Conservation (phyloP, 345 rosid genomes). For the Leavenworthia alabamica region DNA sequence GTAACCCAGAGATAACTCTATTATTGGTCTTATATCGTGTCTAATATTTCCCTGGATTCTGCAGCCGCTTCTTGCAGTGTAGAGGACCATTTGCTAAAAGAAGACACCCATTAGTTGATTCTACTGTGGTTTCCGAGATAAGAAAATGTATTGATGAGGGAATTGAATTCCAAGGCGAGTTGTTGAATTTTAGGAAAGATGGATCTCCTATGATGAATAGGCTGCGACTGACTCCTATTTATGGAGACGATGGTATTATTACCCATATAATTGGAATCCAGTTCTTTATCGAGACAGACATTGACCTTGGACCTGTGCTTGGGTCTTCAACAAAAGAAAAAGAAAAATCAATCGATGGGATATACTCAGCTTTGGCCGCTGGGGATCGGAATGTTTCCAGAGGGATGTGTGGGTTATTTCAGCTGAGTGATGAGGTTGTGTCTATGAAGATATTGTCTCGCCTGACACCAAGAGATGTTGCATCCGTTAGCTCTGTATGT, state of each 20-base stretch:
- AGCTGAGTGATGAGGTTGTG: constrained; percentile 72
- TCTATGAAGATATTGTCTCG: constrained; percentile 66
- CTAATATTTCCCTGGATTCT: not conserved
- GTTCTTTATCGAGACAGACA: constrained; percentile 68
- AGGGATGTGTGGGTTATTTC: constrained; percentile 61
- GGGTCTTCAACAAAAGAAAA: constrained; percentile 59
- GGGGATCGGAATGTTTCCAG: constrained; percentile 55
- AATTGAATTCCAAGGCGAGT: constrained; percentile 75
- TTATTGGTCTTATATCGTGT: constrained; percentile 20
- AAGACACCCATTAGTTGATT: constrained; percentile 80
- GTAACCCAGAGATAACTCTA: not conserved
- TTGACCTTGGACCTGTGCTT: constrained; percentile 70
- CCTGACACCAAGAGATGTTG: constrained; percentile 77
- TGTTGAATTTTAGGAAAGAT: constrained; percentile 82
- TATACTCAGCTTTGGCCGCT: constrained; percentile 33
- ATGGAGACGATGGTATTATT: constrained; percentile 67
- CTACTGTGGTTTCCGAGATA: constrained; percentile 62
- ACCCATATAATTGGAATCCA: constrained; percentile 88
- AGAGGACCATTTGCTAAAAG: constrained; percentile 93
- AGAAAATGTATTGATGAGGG: constrained; percentile 81
- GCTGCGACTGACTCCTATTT: constrained; percentile 71
- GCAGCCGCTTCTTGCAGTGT: constrained; percentile 86
- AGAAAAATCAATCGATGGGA: constrained; percentile 29
- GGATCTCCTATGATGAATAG: constrained; percentile 75
- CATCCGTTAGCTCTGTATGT: constrained; percentile 70